phyloP scores from a whole-genome alignment of 257 asterid genomes.

The Solanum lycopersicoides region DNA sequence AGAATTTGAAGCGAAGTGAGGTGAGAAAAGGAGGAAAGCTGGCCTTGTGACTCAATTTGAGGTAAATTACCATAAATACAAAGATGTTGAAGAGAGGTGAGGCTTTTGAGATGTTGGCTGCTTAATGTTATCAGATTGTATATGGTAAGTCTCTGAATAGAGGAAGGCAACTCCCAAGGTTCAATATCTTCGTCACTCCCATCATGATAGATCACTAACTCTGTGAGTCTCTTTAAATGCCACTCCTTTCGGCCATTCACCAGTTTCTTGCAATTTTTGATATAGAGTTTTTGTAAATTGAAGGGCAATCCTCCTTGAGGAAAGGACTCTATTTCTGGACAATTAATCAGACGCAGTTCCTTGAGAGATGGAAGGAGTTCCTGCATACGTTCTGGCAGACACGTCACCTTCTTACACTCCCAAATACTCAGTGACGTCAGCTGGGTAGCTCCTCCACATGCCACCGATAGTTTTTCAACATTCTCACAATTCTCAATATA shows the following conservation, averaged over 20 bases:
- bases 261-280: rapidly evolving
- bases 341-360: rapidly evolving
- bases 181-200: not conserved
- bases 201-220: rapidly evolving
- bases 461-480: not conserved
- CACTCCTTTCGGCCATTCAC: not conserved
- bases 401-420: rapidly evolving
- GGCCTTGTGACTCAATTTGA: not conserved
- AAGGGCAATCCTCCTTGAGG: not conserved
- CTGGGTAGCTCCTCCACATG: not conserved
- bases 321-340: not conserved
- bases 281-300: rapidly evolving
- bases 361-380: not conserved
- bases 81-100: not conserved
- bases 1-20: not conserved
- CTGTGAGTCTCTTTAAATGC: not conserved
- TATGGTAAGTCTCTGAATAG: not conserved
- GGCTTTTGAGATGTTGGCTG: not conserved
- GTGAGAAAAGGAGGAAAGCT: not conserved
- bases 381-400: not conserved
- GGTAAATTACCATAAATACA: rapidly evolving
- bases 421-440: rapidly evolving
- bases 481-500: rapidly evolving
- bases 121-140: not conserved
- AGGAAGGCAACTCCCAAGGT: not conserved